phyloP scores from a whole-genome alignment of 176 grass and related monocot genomes.

The Eleusine indica region DNA sequence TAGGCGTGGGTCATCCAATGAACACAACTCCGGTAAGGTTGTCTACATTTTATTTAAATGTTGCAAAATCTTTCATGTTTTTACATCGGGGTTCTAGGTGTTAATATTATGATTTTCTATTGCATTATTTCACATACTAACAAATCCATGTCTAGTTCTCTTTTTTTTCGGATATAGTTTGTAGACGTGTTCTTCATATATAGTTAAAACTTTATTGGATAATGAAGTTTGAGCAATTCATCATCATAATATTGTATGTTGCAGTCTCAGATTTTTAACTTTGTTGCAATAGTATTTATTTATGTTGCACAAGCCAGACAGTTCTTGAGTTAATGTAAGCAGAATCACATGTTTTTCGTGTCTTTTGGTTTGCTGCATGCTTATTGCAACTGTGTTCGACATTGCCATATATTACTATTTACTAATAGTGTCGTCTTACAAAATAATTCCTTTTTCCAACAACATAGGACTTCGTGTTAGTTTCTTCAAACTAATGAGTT shows the following conservation, averaged over 20 bases:
- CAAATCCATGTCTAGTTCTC: neutral
- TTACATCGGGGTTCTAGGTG: neutral
- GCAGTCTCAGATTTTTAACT: neutral
- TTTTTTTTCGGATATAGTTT: neutral
- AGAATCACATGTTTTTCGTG: neutral
- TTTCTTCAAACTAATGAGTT: neutral
- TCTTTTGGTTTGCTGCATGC: neutral
- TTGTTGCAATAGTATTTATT: neutral
- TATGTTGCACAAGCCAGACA: neutral
- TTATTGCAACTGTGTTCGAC: neutral
- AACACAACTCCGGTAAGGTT: too few relatives aligned
- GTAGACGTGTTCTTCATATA: too few relatives aligned
- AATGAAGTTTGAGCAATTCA: neutral
- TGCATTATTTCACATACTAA: neutral
- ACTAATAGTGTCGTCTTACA: neutral
- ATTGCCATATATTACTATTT: neutral
- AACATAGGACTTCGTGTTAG: neutral
- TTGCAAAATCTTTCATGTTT: too few relatives aligned
- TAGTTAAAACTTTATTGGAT: too few relatives aligned
- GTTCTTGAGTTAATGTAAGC: too few relatives aligned
- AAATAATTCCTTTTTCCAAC: neutral
- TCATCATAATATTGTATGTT: neutral
- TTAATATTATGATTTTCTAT: neutral
- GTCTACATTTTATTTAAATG: too few relatives aligned
- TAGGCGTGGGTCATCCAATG: too few relatives aligned